A percentile compares a stretch with the other conserved stretches of the same genome.
phyloP scores from a whole-genome alignment of 306 rosid species.

The Argentina anserina region DNA sequence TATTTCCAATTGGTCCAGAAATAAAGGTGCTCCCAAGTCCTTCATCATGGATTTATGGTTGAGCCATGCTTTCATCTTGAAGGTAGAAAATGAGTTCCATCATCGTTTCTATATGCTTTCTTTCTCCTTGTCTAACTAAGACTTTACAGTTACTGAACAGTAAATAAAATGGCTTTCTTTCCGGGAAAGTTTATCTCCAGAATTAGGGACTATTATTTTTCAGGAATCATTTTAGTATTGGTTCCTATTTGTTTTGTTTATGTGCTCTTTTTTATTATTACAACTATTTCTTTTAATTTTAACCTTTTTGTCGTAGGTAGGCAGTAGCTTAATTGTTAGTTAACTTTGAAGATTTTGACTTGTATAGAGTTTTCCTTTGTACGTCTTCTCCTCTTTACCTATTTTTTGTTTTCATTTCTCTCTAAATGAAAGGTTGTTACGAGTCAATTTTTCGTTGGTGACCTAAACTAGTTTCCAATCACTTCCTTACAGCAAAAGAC shows the following conservation, averaged over 20 bases:
- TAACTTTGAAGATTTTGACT: not conserved
- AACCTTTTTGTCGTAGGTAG: not conserved
- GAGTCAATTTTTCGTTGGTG: not conserved
- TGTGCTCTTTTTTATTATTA: not conserved
- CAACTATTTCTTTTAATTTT: too few relatives aligned
- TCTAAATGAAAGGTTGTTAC: not conserved
- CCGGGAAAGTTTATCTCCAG: not conserved
- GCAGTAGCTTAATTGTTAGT: not conserved
- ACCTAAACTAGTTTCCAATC: not conserved
- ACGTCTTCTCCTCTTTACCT: not conserved
- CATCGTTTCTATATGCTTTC: too few relatives aligned
- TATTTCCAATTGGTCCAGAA: too few relatives aligned
- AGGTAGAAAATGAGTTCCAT: too few relatives aligned
- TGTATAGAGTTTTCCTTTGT: not conserved
- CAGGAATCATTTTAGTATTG: not conserved
- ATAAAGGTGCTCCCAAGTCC: too few relatives aligned
- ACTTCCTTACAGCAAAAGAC: not conserved
- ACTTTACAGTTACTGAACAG: not conserved
- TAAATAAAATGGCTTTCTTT: not conserved
- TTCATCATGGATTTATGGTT: too few relatives aligned
- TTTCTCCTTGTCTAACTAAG: not conserved
- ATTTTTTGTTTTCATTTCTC: not conserved
- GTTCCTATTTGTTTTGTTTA: not conserved
- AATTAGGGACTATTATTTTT: not conserved
- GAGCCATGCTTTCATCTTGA: too few relatives aligned